phyloP scores from a whole-genome alignment of 139 green algal genomes.

The Parachlorella kessleri region DNA sequence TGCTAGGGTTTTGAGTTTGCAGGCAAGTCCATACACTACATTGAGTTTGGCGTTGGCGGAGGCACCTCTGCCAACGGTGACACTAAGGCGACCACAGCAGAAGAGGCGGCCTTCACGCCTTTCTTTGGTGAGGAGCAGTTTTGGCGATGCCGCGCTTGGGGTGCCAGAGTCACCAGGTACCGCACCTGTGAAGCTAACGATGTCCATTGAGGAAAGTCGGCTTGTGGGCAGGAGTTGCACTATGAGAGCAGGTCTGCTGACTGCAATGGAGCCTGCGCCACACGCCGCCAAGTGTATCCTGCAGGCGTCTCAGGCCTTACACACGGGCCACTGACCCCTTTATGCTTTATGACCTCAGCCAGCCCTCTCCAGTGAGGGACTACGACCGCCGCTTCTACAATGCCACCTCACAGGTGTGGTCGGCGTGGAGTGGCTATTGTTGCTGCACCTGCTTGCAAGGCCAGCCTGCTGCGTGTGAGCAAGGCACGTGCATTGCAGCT shows the following conservation, averaged over 20 bases:
- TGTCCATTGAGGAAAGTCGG: too few relatives aligned
- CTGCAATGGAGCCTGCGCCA: too few relatives aligned
- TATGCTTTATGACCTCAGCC: slow-evolving; percentile 19
- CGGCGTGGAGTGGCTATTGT: not conserved
- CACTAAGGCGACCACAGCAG: slow-evolving; percentile 26
- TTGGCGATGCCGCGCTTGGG: too few relatives aligned
- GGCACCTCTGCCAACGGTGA: slow-evolving; percentile 32
- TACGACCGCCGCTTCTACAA: slow-evolving; percentile 31
- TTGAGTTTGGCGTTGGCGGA: slow-evolving; percentile 55
- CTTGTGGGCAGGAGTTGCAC: too few relatives aligned
- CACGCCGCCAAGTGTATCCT: too few relatives aligned
- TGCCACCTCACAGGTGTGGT: not conserved
- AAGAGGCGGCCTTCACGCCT: slow-evolving; percentile 38
- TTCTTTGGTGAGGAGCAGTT: slow-evolving; percentile 47
- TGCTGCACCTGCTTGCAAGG: not conserved
- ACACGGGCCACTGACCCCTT: slow-evolving; percentile 15
- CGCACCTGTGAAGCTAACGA: too few relatives aligned
- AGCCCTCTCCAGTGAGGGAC: slow-evolving; percentile 26
- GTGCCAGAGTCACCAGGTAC: too few relatives aligned
- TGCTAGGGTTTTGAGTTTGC: not conserved
- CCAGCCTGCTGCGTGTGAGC: too few relatives aligned
- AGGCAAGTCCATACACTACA: slow-evolving; percentile 54
- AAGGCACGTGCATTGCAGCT: too few relatives aligned
- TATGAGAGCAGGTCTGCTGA: too few relatives aligned
- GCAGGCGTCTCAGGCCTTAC: slow-evolving; percentile 25